A percentile compares a stretch with the other conserved stretches of the same genome.
phyloP scores from a whole-genome alignment of 768 basidiomycete species.

The Panellus pusillus region DNA sequence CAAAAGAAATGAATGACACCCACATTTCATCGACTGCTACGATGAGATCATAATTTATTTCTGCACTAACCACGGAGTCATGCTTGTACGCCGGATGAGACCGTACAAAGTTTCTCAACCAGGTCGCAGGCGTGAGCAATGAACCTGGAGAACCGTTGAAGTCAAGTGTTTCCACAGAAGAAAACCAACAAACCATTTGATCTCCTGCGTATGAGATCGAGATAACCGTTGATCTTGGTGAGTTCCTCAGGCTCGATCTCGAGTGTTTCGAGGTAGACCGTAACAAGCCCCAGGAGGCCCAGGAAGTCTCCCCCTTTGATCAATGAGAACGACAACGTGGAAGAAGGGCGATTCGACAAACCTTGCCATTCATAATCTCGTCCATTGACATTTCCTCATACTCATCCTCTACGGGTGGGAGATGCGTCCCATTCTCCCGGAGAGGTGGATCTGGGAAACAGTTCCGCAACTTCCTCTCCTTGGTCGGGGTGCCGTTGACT shows the following conservation, averaged over 20 bases:
- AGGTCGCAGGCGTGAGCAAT: conserved; percentile 83
- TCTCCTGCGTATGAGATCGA: conserved; percentile 75
- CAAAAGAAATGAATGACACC: conserved; percentile 32
- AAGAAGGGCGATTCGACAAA: conserved; percentile 25
- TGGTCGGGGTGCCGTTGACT: conserved; percentile 37
- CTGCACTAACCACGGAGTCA: conserved; percentile 88
- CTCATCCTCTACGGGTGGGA: conserved; percentile 67
- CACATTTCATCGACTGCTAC: conserved; percentile 90
- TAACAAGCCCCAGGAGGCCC: conserved; percentile 78
- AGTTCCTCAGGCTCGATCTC: conserved; percentile 67
- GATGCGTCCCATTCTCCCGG: conserved; percentile 43
- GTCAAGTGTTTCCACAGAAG: not conserved
- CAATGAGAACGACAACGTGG: not conserved
- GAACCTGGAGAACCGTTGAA: conserved; percentile 48
- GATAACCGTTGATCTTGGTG: conserved; percentile 68
- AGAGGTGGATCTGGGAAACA: conserved; percentile 67
- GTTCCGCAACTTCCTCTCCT: conserved; percentile 68
- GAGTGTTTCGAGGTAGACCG: conserved; percentile 83
- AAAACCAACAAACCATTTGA: conserved; percentile 64
- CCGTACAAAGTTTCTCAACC: conserved; percentile 91
- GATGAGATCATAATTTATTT: conserved; percentile 94
- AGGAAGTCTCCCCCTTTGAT: conserved; percentile 64
- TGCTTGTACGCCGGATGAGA: conserved; percentile 89
- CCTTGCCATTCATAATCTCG: conserved; percentile 95
- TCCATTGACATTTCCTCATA: conserved; percentile 91